Percentiles rank a stretch among this genome's conserved stretches.
Conservation (phyloP, 345 rosid species). For the Brassica cretica region DNA sequence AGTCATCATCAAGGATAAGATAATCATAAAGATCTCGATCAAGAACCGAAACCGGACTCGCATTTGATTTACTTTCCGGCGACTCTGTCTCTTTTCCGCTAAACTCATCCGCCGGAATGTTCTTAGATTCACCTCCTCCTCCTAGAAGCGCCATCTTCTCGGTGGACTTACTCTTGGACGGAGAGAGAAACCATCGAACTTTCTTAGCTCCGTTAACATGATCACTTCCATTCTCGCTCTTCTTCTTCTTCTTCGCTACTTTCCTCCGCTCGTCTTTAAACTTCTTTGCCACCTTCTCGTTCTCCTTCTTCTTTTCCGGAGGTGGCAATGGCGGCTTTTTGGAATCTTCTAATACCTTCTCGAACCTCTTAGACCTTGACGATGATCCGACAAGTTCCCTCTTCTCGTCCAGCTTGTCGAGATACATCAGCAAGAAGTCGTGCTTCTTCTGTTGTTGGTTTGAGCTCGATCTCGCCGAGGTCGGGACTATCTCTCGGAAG, state of each 20-base stretch:
- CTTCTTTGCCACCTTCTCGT: slow-evolving; percentile 45
- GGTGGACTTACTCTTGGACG: slow-evolving; percentile 33
- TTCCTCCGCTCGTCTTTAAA: slow-evolving; percentile 57
- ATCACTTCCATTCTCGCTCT: slow-evolving; percentile 31
- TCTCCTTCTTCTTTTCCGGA: slow-evolving; percentile 33
- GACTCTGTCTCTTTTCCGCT: slow-evolving; percentile 30
- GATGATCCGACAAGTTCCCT: slow-evolving; percentile 38
- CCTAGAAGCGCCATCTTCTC: slow-evolving; percentile 35
- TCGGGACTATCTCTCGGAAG: slow-evolving; percentile 62
- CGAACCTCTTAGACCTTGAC: slow-evolving; percentile 38
- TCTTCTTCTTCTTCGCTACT: slow-evolving; percentile 39
- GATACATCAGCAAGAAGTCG: slow-evolving; percentile 48
- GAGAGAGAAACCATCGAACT: slow-evolving; percentile 44
- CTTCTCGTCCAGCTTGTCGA: slow-evolving; percentile 44
- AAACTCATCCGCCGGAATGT: slow-evolving; percentile 5
- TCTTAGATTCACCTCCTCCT: slow-evolving; percentile 24
- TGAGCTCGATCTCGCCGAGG: slow-evolving; percentile 23
- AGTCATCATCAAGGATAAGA: slow-evolving; percentile 38
- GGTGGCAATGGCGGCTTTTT: slow-evolving; percentile 26
- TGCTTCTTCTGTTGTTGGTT: slow-evolving; percentile 42
- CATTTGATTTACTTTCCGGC: slow-evolving; percentile 37
- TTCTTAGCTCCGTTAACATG: slow-evolving; percentile 38
- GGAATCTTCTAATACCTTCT: slow-evolving; percentile 26
- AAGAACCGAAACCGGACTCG: slow-evolving; percentile 66
- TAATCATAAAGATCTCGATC: slow-evolving; percentile 48